Base-by-base conservation (phyloP, 257 asterid species). In the Pogostemon cablin region DNA sequence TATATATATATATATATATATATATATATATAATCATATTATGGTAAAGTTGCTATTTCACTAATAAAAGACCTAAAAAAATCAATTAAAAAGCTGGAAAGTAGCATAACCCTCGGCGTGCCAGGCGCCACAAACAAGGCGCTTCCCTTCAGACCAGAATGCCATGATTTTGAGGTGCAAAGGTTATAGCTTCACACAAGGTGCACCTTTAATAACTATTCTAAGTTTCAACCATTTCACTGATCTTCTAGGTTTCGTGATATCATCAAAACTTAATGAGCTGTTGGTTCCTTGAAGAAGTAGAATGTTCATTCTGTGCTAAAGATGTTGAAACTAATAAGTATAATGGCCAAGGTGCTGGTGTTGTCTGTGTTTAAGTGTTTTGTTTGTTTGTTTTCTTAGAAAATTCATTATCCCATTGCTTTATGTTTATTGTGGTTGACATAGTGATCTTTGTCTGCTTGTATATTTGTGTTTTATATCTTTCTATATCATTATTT, bases 281-380 rank as follows among this genome's bases (percentile, higher is more conserved):
- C 59, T 69, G 73, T 4, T 52, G 65, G 37, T 64, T 62, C 62
- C 49, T 49, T 65, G 9, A 25, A 25, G 32, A 25, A 25, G 32
- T 25, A 25, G 32, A 25, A 25, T 25, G 32, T 25, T 25, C 32
- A 25, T 25, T 25, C 34, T 65, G 43, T 59, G 68, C 5, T 8
- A 42, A 52, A 60, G 56, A 35, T 71, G 71, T n/a, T 66, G 69
- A 59, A 34, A 69, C 43, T 53, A 11, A 34, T 6, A 20, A 64
- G 17, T 57, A 39, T 50, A 48, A 41, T 49, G 38, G 10, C 55
- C 42, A 34, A 46, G 75, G 68, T 72, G 68, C 52, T 52, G n/a
- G 15, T 35, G 10, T 42, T 48, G 25, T 66, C 52, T 44, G 50
- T 61, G 32, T 44, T 50, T 50, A 3, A 15, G 17, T 15, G 17